phyloP scores from a whole-genome alignment of 305 asterid genomes.

The Nicotiana rustica region DNA sequence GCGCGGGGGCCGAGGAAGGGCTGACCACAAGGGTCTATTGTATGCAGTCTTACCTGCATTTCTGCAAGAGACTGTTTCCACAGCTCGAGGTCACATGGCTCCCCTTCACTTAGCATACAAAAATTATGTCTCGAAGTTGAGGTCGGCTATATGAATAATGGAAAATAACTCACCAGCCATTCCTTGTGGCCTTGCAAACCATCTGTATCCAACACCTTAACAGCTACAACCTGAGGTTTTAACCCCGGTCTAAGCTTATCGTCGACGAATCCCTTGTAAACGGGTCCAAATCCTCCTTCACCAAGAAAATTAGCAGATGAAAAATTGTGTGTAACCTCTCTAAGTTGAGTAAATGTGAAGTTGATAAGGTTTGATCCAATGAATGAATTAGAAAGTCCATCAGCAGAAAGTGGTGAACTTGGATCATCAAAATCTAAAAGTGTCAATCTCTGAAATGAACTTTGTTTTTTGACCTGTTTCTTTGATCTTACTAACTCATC shows the following conservation, averaged over 20 bases:
- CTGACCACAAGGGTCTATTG: no score
- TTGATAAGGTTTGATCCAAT: slow-evolving; percentile 29
- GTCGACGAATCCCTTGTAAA: slow-evolving; percentile 34
- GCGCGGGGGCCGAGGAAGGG: no score
- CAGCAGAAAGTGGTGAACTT: slow-evolving; percentile 31
- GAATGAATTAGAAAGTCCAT: slow-evolving; percentile 35
- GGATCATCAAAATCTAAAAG: slow-evolving; percentile 32
- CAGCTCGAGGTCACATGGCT: no score
- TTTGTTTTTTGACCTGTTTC: slow-evolving; percentile 23
- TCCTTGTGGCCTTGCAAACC: slow-evolving; percentile 40
- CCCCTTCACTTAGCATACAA: no score
- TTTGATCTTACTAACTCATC: slow-evolving; percentile 24
- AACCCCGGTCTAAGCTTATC: slow-evolving; percentile 32
- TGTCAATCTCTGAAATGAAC: slow-evolving; percentile 34
- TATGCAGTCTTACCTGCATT: no score
- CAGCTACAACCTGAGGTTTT: slow-evolving; percentile 36
- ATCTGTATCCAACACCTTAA: slow-evolving; percentile 34
- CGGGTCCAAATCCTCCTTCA: slow-evolving; percentile 38
- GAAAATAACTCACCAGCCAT: slow-evolving; percentile 34
- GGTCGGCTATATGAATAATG: neutral
- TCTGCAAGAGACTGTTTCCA: no score
- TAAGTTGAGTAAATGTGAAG: slow-evolving; percentile 32
- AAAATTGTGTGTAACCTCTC: slow-evolving; percentile 30
- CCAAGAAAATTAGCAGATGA: slow-evolving; percentile 35
- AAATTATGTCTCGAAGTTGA: no score